Conservation (phyloP, 2,329 filamentous ascomycete genomes). For the Amphichorda felina region DNA sequence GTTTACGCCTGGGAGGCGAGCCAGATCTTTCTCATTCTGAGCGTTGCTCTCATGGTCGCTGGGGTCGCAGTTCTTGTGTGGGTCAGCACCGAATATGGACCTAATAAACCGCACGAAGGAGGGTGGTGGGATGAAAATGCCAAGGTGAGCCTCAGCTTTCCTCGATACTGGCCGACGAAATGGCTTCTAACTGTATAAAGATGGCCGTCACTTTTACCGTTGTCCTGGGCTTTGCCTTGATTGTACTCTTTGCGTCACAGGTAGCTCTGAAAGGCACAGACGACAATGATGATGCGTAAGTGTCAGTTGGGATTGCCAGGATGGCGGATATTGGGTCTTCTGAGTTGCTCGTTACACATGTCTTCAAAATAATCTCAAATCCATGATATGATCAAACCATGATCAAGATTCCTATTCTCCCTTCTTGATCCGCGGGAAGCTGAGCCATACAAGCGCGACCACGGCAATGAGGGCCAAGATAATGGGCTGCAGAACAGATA, state of each 20-base stretch:
- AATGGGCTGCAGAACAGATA: slow-evolving; percentile 37
- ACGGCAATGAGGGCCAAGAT: slow-evolving; percentile 29
- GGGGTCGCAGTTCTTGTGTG: slow-evolving; percentile 10
- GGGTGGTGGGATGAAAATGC: slow-evolving; percentile 9
- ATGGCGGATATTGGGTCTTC: no score
- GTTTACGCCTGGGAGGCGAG: slow-evolving; percentile 12
- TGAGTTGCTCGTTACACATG: no score
- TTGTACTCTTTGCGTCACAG: slow-evolving; percentile 2
- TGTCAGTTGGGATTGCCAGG: no score
- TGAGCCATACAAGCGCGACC: slow-evolving; percentile 19
- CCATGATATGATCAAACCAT: no score
- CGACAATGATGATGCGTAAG: background rate
- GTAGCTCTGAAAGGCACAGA: slow-evolving; percentile 2
- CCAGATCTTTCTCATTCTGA: slow-evolving; percentile 7
- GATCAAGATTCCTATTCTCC: background rate
- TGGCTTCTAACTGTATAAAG: background rate
- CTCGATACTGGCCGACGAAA: background rate
- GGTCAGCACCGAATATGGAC: slow-evolving; percentile 8
- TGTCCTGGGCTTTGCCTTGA: slow-evolving; percentile 3
- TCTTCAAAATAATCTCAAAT: no score
- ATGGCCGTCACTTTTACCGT: slow-evolving; percentile 6
- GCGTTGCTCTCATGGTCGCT: slow-evolving; percentile 9
- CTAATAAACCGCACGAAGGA: slow-evolving; percentile 5
- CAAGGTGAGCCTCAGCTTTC: slow-evolving; percentile 1
- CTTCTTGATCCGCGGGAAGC: slow-evolving; percentile 22